These are phyloP conservation scores for Solanum dulcamara DNA, from an alignment of 257 asterid species.

Conservation along the genomic window DNA sequence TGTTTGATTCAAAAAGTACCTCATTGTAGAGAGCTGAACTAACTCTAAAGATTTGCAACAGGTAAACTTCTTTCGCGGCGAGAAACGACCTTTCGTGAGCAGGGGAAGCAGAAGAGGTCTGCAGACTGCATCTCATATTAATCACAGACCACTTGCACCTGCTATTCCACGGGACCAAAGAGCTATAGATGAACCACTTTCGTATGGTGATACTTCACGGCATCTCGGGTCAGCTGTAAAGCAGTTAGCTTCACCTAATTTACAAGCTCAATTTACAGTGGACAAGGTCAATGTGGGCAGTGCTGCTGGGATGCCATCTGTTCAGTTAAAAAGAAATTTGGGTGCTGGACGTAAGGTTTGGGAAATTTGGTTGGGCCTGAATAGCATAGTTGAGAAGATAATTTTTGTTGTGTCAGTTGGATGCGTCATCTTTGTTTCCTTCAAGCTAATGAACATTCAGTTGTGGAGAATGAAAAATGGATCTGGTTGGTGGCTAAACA, in stretches of 20 bases:
- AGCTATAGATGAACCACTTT: constrained; percentile 31
- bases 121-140: constrained; percentile 35
- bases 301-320: constrained; percentile 34
- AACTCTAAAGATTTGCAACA: constrained; percentile 19
- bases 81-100: constrained; percentile 49
- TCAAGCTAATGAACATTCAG: constrained; percentile 38
- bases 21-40: constrained; percentile 4
- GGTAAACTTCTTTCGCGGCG: constrained; percentile 66
- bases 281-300: constrained; percentile 29
- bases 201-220: constrained; percentile 31
- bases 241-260: constrained; percentile 66
- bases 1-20: not conserved
- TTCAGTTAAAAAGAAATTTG: constrained; percentile 65
- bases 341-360: constrained; percentile 52
- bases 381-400: constrained; percentile 41
- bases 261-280: constrained; percentile 48
- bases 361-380: constrained; percentile 41
- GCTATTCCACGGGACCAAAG: constrained; percentile 41
- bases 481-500: constrained; percentile 30
- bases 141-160: constrained; percentile 47
- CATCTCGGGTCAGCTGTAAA: constrained; percentile 76
- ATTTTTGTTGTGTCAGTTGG: constrained; percentile 55
- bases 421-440: constrained; percentile 40
- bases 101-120: constrained; percentile 48
- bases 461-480: constrained; percentile 40